Evolutionary conservation across 2,329 filamentous ascomycete species (phyloP), one percentile per base, ranked within the genome.

Genomic region (Fusarium secorum): DNA sequence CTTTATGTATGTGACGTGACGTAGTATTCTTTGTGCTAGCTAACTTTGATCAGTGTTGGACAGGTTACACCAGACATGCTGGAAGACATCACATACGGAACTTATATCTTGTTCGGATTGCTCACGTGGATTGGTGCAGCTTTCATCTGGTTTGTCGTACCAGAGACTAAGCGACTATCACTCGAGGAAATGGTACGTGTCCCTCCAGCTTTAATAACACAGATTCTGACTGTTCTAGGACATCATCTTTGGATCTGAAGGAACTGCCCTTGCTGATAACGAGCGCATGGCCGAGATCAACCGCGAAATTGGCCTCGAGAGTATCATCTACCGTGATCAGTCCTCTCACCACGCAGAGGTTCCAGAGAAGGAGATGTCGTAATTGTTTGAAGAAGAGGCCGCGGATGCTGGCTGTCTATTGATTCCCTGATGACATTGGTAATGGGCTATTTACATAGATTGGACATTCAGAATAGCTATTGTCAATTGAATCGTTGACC

Each of bases 261-360:
- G 91, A n/a, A 86, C 87, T 5, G 90, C 90, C 0, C 85, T 88
- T 52, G 88, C 89, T 4, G 91, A 93, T 75, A 84, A 87, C 57
- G 89, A 91, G 79, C 86, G 91, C 32, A 93, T 93, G 89, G 85
- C 85, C n/a, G 88, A 91, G 78, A 92, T 94, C 74, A 90, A 93
- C 77, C 81, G 83, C 35, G 90, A 93, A 74, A 89, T 94, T 67
- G 91, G 91, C 0, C 81, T 93, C 0, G 57, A 59, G 2, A 55
- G 38, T 8, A 18, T 65, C 1, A 41, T 71, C 4, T 56, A 42
- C 30, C 41, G 56, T 2, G 51, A 53, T 7, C 45, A 30, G 35
- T 42, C 28, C 9, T 7, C 52, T 9, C n/a, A 58, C 8, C 60
- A n/a, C 22, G 3, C 8, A 11, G 38, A 10, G 17, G 39, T n/a